Percentiles rank a stretch among this genome's conserved stretches.
Conservation (phyloP, 2,329 filamentous ascomycete species). For the Mycogone perniciosa region DNA sequence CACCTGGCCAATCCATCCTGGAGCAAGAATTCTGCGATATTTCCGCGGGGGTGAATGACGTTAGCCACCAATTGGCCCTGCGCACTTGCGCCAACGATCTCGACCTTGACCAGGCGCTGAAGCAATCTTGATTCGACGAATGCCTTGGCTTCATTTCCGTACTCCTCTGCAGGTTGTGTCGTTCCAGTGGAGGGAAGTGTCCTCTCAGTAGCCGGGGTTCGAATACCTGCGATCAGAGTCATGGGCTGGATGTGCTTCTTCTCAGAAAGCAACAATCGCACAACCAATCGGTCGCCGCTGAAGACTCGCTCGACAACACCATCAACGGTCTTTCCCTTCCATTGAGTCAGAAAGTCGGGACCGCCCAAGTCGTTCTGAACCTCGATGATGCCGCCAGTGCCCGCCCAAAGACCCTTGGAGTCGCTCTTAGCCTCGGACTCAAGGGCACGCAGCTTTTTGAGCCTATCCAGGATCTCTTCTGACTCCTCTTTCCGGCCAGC, state of each 20-base stretch:
- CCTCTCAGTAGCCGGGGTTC: constrained; percentile 83
- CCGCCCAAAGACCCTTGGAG: constrained; percentile 74
- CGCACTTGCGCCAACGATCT: constrained; percentile 78
- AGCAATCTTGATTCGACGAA: constrained; percentile 83
- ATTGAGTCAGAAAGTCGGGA: constrained; percentile 70
- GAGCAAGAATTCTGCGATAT: constrained; percentile 86
- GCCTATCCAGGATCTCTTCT: constrained; percentile 61
- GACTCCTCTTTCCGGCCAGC: constrained; percentile 86
- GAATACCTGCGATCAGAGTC: constrained; percentile 81
- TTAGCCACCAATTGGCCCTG: constrained; percentile 88
- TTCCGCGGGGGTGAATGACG: constrained; percentile 82
- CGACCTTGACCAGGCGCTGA: constrained; percentile 77
- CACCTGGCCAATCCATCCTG: constrained; percentile 86
- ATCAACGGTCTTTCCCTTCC: constrained; percentile 80
- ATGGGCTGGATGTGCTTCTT: constrained; percentile 85
- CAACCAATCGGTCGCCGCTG: constrained; percentile 81
- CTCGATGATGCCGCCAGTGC: constrained; percentile 60
- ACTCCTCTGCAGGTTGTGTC: constrained; percentile 79
- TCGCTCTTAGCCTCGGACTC: constrained; percentile 74
- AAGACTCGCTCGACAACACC: constrained; percentile 86
- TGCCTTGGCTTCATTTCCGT: constrained; percentile 78
- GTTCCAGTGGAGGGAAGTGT: constrained; percentile 71
- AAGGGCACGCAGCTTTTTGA: constrained; percentile 71
- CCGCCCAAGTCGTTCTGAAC: constrained; percentile 76
- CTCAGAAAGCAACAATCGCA: constrained; percentile 72